Conservation (phyloP, 2,329 filamentous ascomycete genomes). For the Penicillium sp. region DNA sequence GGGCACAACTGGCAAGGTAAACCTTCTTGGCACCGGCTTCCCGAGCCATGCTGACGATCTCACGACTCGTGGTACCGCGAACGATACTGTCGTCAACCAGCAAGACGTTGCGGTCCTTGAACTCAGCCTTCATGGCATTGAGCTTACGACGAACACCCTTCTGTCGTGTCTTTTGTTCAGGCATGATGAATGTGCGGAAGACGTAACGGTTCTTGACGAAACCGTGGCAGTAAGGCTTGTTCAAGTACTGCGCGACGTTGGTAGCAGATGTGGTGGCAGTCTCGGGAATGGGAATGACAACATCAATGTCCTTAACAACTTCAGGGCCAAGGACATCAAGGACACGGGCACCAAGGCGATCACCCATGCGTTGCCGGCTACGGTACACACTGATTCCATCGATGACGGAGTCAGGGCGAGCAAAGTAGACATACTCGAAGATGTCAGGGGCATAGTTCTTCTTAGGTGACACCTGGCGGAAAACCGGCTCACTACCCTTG, state of each 20-base stretch:
- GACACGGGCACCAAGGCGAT: slow-evolving; percentile 75
- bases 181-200: slow-evolving; percentile 85
- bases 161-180: slow-evolving; percentile 76
- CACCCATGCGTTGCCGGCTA: slow-evolving; percentile 83
- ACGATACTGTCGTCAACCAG: slow-evolving; percentile 91
- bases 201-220: slow-evolving; percentile 92
- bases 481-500: slow-evolving; percentile 73
- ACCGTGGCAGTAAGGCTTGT: slow-evolving; percentile 76
- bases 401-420: slow-evolving; percentile 77
- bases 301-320: slow-evolving; percentile 73
- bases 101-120: slow-evolving; percentile 75
- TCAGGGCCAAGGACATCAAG: slow-evolving; percentile 67
- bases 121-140: slow-evolving; percentile 82
- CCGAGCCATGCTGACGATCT: slow-evolving; percentile 80
- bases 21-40: slow-evolving; percentile 82
- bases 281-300: slow-evolving; percentile 79
- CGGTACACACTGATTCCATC: slow-evolving; percentile 87
- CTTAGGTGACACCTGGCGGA: slow-evolving; percentile 70
- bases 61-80: slow-evolving; percentile 76
- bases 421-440: slow-evolving; percentile 88
- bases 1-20: slow-evolving; percentile 79
- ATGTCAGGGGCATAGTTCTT: slow-evolving; percentile 79
- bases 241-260: slow-evolving; percentile 71
- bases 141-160: slow-evolving; percentile 90
- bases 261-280: slow-evolving; percentile 81